Evolutionary conservation across 2,329 filamentous ascomycete genomes (phyloP).

Genomic region (Colletotrichum noveboracense): DNA sequence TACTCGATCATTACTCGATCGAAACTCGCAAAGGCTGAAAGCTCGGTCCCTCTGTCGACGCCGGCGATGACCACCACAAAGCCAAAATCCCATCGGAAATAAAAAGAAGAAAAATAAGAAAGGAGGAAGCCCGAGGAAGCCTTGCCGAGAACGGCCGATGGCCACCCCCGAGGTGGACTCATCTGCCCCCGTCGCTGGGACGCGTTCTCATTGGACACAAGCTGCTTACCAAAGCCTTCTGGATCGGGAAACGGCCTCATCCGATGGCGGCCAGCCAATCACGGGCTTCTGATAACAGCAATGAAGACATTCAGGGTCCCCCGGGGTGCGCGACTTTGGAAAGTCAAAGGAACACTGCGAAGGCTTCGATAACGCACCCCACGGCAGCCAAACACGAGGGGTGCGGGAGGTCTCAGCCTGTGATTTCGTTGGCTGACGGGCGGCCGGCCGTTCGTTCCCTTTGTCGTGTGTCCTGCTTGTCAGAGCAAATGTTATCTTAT

Average conservation of each 20-base stretch:
- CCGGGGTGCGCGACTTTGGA: neutral
- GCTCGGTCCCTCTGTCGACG: neutral
- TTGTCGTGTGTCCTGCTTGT: neutral
- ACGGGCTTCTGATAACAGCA: constrained; percentile 11
- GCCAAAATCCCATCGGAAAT: neutral
- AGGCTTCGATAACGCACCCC: constrained; percentile 13
- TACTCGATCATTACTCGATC: constrained; percentile 54
- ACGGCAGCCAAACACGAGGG: neutral
- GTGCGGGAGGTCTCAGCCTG: neutral
- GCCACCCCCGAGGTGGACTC: neutral
- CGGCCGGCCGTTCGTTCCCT: neutral
- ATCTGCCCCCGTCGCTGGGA: neutral
- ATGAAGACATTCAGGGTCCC: constrained; percentile 15
- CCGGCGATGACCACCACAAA: neutral
- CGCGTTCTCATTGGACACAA: neutral
- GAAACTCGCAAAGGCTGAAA: constrained; percentile 35
- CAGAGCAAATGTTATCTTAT: constrained; percentile 14
- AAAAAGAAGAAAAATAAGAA: neutral
- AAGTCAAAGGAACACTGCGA: neutral
- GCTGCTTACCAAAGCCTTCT: neutral
- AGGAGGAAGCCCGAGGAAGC: neutral
- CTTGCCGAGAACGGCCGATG: constrained; percentile 9
- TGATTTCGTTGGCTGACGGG: neutral
- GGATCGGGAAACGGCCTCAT: constrained; percentile 15
- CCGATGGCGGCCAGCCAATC: constrained; percentile 10